Evolutionary conservation across 116 monocot species (phyloP).

Genomic region (Iris pallida): DNA sequence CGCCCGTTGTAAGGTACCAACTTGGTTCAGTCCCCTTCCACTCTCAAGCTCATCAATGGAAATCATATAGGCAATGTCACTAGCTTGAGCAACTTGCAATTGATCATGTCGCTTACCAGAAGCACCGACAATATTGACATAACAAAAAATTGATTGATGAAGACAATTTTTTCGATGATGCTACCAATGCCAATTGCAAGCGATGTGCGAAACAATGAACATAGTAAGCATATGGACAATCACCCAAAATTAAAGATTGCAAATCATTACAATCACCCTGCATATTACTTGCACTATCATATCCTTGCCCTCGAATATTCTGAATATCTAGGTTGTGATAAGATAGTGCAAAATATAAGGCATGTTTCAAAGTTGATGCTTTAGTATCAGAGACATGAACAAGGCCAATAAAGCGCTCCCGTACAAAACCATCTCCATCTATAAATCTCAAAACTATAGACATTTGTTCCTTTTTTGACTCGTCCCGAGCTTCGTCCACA

Average conservation of each 20-base stretch:
- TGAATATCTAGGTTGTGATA: slow-evolving; percentile 5
- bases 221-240: slow-evolving; percentile 1
- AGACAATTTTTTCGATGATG: background rate
- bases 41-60: slow-evolving; percentile 7
- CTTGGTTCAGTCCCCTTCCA: slow-evolving; percentile 10
- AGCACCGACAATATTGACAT: slow-evolving; percentile 7
- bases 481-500: background rate
- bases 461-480: slow-evolving; percentile 16
- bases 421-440: slow-evolving; percentile 6
- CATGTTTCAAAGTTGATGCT: slow-evolving; percentile 7
- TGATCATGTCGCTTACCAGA: slow-evolving; percentile 15
- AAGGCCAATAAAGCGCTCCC: slow-evolving; percentile 9
- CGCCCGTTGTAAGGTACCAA: slow-evolving; percentile 1
- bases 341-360: slow-evolving; percentile 1
- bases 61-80: background rate
- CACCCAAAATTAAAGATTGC: slow-evolving; percentile 12
- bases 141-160: slow-evolving; percentile 1
- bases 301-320: slow-evolving; percentile 12
- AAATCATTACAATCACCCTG: slow-evolving; percentile 8
- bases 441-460: background rate
- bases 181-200: slow-evolving; percentile 11
- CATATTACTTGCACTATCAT: slow-evolving; percentile 17
- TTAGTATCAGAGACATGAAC: slow-evolving; percentile 13
- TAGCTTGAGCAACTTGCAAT: background rate
- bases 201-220: slow-evolving; percentile 11